phyloP scores from a whole-genome alignment of 768 basidiomycete species.

The Gautieria morchelliformis region DNA sequence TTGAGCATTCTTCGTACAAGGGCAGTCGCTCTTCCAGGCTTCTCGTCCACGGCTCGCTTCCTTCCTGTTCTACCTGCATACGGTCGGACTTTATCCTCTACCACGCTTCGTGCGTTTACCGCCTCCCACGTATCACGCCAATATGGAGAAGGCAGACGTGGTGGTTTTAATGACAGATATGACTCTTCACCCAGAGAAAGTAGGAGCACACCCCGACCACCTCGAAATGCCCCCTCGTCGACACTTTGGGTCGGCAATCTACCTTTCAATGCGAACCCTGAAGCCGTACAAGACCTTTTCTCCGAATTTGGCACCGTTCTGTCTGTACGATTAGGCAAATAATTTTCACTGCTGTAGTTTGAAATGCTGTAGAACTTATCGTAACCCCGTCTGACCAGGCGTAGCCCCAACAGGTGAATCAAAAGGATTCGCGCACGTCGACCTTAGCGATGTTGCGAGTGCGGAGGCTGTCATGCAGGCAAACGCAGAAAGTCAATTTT shows the following conservation, averaged over 20 bases:
- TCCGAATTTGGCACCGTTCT: neutral
- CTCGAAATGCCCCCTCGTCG: neutral
- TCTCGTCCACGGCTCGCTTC: neutral
- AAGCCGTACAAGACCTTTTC: neutral
- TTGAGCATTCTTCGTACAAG: neutral
- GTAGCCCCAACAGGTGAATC: neutral
- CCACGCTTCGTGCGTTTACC: neutral
- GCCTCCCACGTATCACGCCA: neutral
- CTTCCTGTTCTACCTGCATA: neutral
- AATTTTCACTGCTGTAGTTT: neutral
- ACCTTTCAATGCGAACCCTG: neutral
- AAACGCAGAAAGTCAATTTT: neutral
- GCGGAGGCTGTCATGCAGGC: neutral
- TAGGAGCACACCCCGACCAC: neutral
- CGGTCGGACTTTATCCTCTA: neutral
- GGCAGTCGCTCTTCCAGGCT: neutral
- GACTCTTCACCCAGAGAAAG: neutral
- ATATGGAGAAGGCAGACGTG: neutral
- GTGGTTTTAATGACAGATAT: neutral
- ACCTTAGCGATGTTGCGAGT: neutral
- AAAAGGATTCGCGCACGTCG: conserved; percentile 4
- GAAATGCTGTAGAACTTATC: neutral
- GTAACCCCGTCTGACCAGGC: neutral
- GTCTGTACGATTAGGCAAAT: neutral
- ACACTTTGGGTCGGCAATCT: conserved; percentile 3